These are phyloP conservation scores for Beauveria asiatica DNA, from an alignment of 2,329 filamentous ascomycete genomes.

Conservation along the genomic window DNA sequence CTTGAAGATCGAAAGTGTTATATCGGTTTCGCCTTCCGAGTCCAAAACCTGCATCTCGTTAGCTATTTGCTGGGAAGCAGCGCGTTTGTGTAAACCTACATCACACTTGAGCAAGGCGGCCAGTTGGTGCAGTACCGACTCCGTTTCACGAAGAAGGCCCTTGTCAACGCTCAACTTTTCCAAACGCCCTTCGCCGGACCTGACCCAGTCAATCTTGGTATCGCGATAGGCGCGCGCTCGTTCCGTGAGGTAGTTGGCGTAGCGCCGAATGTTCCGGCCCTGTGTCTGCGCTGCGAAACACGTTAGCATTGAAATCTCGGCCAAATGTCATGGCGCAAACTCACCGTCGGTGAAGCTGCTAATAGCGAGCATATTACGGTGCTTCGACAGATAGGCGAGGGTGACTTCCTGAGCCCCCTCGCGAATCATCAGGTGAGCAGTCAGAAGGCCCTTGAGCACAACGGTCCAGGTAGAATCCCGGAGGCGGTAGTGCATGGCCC, in stretches of 20 bases:
- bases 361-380: slow-evolving; percentile 76
- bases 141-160: slow-evolving; percentile 83
- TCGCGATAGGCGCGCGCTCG: slow-evolving; percentile 75
- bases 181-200: slow-evolving; percentile 69
- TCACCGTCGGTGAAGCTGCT: slow-evolving; percentile 87
- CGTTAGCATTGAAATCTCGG: neutral
- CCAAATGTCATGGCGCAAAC: slow-evolving; percentile 22
- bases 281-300: slow-evolving; percentile 70
- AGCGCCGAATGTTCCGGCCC: slow-evolving; percentile 87
- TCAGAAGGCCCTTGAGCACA: slow-evolving; percentile 94
- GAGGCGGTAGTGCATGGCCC: slow-evolving; percentile 77
- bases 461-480: slow-evolving; percentile 99
- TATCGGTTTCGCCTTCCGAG: slow-evolving; percentile 89
- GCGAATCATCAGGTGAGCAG: slow-evolving; percentile 93
- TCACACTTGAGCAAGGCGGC: slow-evolving; percentile 81
- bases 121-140: slow-evolving; percentile 82
- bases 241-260: slow-evolving; percentile 77
- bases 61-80: neutral
- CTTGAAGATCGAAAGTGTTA: slow-evolving; percentile 87
- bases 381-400: slow-evolving; percentile 71
- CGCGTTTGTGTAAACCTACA: slow-evolving; percentile 40
- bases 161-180: slow-evolving; percentile 87
- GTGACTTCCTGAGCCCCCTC: slow-evolving; percentile 89
- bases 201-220: slow-evolving; percentile 84
- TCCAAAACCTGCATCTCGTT: slow-evolving; percentile 59